Base-by-base conservation (phyloP, 148 eudicot genomes). In the Diospyros lotus region DNA sequence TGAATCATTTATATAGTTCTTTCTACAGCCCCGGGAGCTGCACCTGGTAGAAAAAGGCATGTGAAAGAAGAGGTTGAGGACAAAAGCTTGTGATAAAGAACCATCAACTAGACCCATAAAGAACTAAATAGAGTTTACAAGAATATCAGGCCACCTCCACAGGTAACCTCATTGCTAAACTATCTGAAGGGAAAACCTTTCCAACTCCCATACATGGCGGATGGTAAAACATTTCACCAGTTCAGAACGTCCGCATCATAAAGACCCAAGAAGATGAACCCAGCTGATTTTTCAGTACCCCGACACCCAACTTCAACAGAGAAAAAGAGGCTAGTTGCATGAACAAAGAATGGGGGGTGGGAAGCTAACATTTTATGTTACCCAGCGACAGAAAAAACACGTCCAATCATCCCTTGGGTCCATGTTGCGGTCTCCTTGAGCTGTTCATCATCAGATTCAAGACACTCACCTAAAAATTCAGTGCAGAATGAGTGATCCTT, bases 351-450 rank as follows among this genome's bases (percentile, higher is more conserved):
- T 39, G 28, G 28, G 28, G 28, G 28, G 28, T 0, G 28, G 28
- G 28, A 28, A 11, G 40, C 44, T 4, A 52, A 6, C 41, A 38
- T 64, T 50, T 3, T 15, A 51, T 41, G 12, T 59, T 73, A 78
- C 53, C 68, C 81, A 68, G 54, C 44, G 46, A 73, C 77, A 18
- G 81, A 74, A 78, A 78, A 78, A 64, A 80, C 85, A 17, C 82
- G 88, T 6, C 83, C 80, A 71, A 88, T 86, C 92, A 88, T 88
- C 72, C 87, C 92, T 76, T 84, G 86, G 53, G 89, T 81, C 90
- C 92, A 89, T 56, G 77, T 48, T 68, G 92, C 90, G 43, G 90
- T 83, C 73, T 83, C 82, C 81, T 84, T 86, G 17, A 89, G 78
- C 81, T 86, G 92, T 28, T 84, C 86, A 67, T 89, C 92, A 41